Percentiles rank a stretch among this genome's conserved stretches.
Conservation (phyloP, 2,329 filamentous ascomycete genomes). For the Ceratocystis papillata region DNA sequence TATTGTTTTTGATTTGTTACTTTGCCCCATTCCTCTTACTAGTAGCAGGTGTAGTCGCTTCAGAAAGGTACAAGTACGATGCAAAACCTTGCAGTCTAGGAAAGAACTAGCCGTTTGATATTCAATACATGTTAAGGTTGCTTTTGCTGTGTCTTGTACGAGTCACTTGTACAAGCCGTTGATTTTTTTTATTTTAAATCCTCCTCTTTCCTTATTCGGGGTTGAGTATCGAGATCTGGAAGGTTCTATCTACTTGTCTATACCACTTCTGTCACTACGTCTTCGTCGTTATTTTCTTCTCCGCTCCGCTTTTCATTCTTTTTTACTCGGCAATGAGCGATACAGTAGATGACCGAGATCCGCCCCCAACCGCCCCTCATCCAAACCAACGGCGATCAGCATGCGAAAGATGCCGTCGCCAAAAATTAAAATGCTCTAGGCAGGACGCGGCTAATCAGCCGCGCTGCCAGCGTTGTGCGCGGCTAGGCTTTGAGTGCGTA, state of each 20-base stretch:
- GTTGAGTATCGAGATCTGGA: not conserved
- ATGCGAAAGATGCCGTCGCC: constrained; percentile 31
- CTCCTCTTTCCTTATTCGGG: not conserved
- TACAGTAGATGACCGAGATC: not conserved
- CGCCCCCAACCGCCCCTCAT: constrained; percentile 26
- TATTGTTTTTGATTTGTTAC: no score
- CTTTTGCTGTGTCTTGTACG: no score
- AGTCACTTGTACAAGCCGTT: not conserved
- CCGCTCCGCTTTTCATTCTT: not conserved
- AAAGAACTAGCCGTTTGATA: no score
- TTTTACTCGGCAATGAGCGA: not conserved
- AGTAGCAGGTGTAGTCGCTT: no score
- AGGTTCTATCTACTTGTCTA: not conserved
- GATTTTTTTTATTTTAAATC: not conserved
- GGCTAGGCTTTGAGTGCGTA: constrained; percentile 29
- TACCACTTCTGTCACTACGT: not conserved
- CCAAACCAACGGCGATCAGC: constrained; percentile 31
- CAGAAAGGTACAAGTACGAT: no score
- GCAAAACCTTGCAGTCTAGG: no score
- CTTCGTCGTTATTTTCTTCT: not conserved
- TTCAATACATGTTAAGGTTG: no score
- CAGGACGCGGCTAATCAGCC: constrained; percentile 24
- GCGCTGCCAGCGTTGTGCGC: constrained; percentile 29
- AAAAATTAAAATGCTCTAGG: constrained; percentile 31
- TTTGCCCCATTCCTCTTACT: no score